Percentiles rank a stretch among this genome's conserved stretches.
Conservation (phyloP, 768 basidiomycete species). For the button mushroom (Agaricus bisporus) region DNA sequence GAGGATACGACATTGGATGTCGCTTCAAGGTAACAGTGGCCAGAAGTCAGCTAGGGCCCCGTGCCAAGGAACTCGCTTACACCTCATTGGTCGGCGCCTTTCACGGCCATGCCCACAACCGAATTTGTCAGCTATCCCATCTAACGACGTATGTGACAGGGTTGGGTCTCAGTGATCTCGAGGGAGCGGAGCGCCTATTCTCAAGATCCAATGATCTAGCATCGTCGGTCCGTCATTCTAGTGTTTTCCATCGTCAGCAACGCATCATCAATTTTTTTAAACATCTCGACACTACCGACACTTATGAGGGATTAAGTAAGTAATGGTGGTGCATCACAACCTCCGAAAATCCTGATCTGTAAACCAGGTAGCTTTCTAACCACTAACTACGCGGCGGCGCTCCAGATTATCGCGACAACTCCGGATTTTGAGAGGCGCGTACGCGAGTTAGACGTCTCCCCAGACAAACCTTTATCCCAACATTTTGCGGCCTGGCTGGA, state of each 20-base stretch:
- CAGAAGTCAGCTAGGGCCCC: constrained; percentile 15
- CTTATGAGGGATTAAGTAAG: constrained; percentile 1
- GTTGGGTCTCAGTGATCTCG: constrained; percentile 21
- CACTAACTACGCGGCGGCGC: no score
- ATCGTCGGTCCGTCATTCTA: constrained; percentile 8
- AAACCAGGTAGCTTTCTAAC: no score
- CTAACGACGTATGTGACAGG: constrained; percentile 18
- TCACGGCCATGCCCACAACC: constrained; percentile 25
- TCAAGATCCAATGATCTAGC: constrained; percentile 19
- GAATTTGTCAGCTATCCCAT: constrained; percentile 18
- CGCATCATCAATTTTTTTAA: constrained; percentile 6
- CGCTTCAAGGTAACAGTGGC: constrained; percentile 17
- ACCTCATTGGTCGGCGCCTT: constrained; percentile 17
- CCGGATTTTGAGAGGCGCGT: no score
- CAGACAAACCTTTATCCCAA: no score
- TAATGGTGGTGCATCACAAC: background rate
- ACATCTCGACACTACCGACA: constrained; percentile 4
- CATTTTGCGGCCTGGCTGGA: constrained; percentile 11
- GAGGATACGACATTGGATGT: constrained; percentile 27
- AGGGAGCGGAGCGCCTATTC: constrained; percentile 19
- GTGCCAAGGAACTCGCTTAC: constrained; percentile 2
- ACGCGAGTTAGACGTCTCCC: no score
- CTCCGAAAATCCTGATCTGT: no score
- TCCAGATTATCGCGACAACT: no score
- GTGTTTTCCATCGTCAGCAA: constrained; percentile 6